These are phyloP conservation scores for Begonia masoniana DNA, from an alignment of 306 rosid genomes.

Conservation along the genomic window DNA sequence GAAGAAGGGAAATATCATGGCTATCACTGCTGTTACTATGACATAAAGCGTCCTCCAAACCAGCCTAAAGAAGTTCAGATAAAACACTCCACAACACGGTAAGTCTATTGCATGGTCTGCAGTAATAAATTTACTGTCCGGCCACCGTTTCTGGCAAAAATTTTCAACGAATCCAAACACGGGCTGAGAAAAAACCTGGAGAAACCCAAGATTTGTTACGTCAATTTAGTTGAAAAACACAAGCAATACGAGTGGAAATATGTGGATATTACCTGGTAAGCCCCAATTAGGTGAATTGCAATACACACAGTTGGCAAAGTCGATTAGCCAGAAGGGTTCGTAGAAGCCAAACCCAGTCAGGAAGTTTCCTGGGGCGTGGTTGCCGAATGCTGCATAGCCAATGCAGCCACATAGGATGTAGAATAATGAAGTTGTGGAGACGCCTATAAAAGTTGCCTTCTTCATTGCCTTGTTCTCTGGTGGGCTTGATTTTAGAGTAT, in stretches of 20 bases:
- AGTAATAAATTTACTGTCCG: conserved; percentile 47
- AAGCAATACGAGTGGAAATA: not conserved
- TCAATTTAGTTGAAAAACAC: not conserved
- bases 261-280: conserved; percentile 57
- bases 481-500: conserved; percentile 73
- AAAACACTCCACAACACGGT: conserved; percentile 33
- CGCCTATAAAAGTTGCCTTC: conserved; percentile 63
- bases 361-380: conserved; percentile 87
- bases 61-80: conserved; percentile 50
- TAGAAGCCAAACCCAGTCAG: conserved; percentile 98
- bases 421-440: conserved; percentile 66
- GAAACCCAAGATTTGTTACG: not conserved
- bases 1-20: conserved; percentile 95
- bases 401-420: conserved; percentile 70
- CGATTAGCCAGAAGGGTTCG: conserved; percentile 93
- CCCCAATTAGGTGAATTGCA: conserved; percentile 74
- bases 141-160: conserved; percentile 37
- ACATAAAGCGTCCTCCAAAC: conserved; percentile 82
- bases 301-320: conserved; percentile 81
- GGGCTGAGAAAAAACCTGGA: conserved; percentile 86
- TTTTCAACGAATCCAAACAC: conserved; percentile 59
- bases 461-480: conserved; percentile 83
- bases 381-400: conserved; percentile 96
- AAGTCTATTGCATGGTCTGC: conserved; percentile 36
- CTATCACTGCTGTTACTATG: conserved; percentile 48